Evolutionary conservation across 2,329 filamentous ascomycete genomes (phyloP), one percentile per base, ranked within the genome.

Genomic region (Curvularia lunata): DNA sequence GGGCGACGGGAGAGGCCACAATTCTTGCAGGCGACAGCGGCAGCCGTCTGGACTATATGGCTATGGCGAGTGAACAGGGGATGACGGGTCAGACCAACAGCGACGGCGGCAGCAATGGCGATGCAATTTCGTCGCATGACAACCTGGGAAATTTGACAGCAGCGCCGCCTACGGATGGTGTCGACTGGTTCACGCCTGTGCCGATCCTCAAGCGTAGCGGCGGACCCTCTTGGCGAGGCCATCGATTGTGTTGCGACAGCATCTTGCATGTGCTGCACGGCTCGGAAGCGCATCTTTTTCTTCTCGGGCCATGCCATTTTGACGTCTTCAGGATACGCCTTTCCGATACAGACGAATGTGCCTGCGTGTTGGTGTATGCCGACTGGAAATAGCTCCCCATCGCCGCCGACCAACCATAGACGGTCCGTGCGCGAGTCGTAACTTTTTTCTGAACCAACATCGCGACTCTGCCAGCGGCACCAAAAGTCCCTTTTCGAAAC

Each of bases 1-100:
- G 51, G 34, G 61, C 56, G 63, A 59, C 52, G 65, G 65, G 62
- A 67, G 68, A 67, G 63, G 75, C 73, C 74, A 77, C 73, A 65
- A 69, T 70, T 66, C 55, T 61, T 61, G 56, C 61, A 59, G 65
- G 61, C 64, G 61, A 65, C 66, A 63, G 59, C 50, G 58, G 62
- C 50, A 63, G 71, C 63, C 68, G 64, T 63, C 61, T 63, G 62
- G 30, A 18, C 52, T 58, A 46, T 57, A 18, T 46, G 25, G 9
- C 23, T 43, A 25, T 48, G 50, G 52, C 48, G 38, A 57, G 40
- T 61, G 40, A 9, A 30, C 51, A 58, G 55, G 40, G 55, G 43
- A 48, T 43, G 18, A 12, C 4, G 52, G 28, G 30, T 42, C 27
- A 49, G 55, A 52, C 42, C 28, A 40, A 50, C 66, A 58, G 62